These are phyloP conservation scores for Tolypocladium paradoxum DNA, from an alignment of 2,329 filamentous ascomycete genomes.

Conservation along the genomic window DNA sequence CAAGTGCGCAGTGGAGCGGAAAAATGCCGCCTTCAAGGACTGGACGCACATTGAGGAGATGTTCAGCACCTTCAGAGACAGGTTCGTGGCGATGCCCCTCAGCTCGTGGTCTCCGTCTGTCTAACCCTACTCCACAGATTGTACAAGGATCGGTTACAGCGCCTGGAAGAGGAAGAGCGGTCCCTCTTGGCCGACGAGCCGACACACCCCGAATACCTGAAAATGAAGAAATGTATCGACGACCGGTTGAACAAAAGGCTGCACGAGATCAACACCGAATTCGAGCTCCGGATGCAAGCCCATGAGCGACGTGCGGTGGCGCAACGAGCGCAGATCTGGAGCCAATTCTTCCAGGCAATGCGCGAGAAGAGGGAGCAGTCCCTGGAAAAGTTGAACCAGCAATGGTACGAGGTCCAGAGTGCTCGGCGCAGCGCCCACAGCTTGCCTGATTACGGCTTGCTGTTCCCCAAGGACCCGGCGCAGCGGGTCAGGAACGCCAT, in stretches of 20 bases:
- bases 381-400: conserved; percentile 70
- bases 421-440: conserved; percentile 74
- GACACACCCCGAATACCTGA: conserved; percentile 86
- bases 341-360: conserved; percentile 80
- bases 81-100: conserved; percentile 36
- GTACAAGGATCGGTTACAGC: conserved; percentile 77
- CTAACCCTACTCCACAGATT: conserved; percentile 41
- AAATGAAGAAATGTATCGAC: conserved; percentile 81
- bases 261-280: conserved; percentile 61
- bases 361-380: conserved; percentile 73
- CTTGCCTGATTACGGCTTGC: conserved; percentile 70
- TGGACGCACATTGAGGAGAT: conserved; percentile 75
- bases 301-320: conserved; percentile 67
- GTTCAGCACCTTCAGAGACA: conserved; percentile 76
- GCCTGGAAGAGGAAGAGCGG: conserved; percentile 61
- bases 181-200: conserved; percentile 48
- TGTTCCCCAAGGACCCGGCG: conserved; percentile 65
- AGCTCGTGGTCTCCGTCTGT: background rate
- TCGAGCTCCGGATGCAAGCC: conserved; percentile 62
- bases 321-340: conserved; percentile 74
- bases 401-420: conserved; percentile 88
- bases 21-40: conserved; percentile 69
- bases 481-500: conserved; percentile 77
- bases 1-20: conserved; percentile 53
- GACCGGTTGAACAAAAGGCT: conserved; percentile 73